Base-by-base conservation (phyloP, 441 rosid genomes). In the Dalechampia spathulata region DNA sequence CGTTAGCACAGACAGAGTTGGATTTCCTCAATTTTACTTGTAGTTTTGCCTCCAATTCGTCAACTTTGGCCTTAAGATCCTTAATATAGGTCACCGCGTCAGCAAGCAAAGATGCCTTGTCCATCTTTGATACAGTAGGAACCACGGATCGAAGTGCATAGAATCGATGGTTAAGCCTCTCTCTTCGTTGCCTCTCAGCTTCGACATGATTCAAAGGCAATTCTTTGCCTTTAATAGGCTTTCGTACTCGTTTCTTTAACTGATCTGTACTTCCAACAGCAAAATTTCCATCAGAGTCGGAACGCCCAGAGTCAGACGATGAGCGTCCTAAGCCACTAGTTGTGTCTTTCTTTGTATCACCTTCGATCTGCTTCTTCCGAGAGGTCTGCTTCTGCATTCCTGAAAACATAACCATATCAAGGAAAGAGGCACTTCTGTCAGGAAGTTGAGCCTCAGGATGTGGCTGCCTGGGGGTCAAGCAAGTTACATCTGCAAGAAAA, bases 71-170 rank as follows among this genome's bases (percentile, higher is more conserved):
- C 57, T 55, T 71, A 14, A 79, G 70, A 28, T 79, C 74, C 49
- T 65, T 65, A 51, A 79, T 79, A 37, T 79, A 79, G 36, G 64
- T 34, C 0, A 66, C 76, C n/a, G 85, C 78, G 25, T 80, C 82
- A 0, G 70, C 66, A 1, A 80, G 75, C 2, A 80, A 48, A 21
- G 85, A 80, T 20, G 82, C 85, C 57, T 67, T 79, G 52, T 79
- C 85, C 82, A 79, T 74, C 57, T 74, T 79, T 1, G 85, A 69
- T 37, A 80, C 78, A 26, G 72, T 80, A 11, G 85, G 82, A 23
- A 80, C 85, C 10, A 70, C 85, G 0, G 85, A 75, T 7, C 85
- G 68, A 11, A 80, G 82, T 1, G 82, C 70, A 22, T 75, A 77
- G 73, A 80, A 75, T 2, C 82, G 68, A 13, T 62, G 73, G 47